Evolutionary conservation across 1,284 basidiomycete genomes (phyloP), one percentile per base, ranked within the genome.

Genomic region (Testicularia cyperi): DNA sequence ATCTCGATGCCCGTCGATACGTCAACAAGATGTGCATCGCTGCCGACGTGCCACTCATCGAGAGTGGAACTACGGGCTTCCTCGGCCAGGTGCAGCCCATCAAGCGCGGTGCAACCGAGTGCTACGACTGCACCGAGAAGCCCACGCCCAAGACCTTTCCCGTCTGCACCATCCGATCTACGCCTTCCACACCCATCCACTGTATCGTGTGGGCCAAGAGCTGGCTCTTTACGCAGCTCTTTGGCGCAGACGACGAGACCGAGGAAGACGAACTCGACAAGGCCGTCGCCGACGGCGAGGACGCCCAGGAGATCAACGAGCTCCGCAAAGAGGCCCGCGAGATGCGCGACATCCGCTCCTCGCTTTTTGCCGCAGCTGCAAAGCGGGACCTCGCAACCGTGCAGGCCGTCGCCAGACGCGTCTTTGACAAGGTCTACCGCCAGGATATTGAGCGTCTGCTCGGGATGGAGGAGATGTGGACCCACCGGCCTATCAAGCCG

Each of bases 171-270:
- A 98, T 99, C 68, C 87, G 95, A 34, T 92, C 91, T 2, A 98
- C 95, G 0, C 95, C 95, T 0, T 92, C 88, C 43, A 91, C 94
- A 57, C 92, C 95, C 0, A 95, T 98, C 37, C 95, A 99, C 74
- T 98, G 92, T 74, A 97, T 98, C 45, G 94, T 97, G 0, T 99
- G 95, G 95, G 92, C 90, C 23, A 99, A 98, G 78, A 92, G 85
- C 65, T 98, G 97, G 80, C 85, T 98, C n/a, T 85, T 98, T 65
- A 85, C 46, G 0, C 58, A 58, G 33, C 44, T 65, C 7, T 53
- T 62, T n/a, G 58, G 55, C n/a, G 48, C 44, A 4, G 58, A 60
- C 13, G 60, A 57, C 36, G 62, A 65, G 35, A 55, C 51, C 7
- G 55, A 64, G 24, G 62, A 87, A 5, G 81, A 80, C 0, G 90